Evolutionary conservation across 2,329 filamentous ascomycete genomes (phyloP).

Genomic region (Penicillium sp.): DNA sequence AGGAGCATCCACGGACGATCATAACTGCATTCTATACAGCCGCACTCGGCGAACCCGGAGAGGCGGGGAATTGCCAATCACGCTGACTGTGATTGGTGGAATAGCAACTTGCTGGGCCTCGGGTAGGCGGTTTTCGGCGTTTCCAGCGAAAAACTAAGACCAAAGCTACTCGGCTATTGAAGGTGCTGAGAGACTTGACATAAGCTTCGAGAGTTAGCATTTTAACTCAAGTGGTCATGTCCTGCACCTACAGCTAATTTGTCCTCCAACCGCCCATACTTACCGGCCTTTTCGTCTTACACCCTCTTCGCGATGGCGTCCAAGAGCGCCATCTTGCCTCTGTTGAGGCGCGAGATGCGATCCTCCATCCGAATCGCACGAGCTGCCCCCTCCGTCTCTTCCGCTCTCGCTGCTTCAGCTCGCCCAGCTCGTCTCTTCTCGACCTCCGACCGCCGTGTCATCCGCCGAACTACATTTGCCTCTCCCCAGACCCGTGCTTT

Average conservation of each 20-base stretch:
- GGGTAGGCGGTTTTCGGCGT: conserved; percentile 28
- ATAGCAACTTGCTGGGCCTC: conserved; percentile 9
- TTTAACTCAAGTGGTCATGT: not conserved
- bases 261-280: not conserved
- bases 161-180: conserved; percentile 27
- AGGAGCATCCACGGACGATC: not conserved
- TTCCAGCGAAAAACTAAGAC: conserved; percentile 11
- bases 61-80: conserved; percentile 26
- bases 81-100: conserved; percentile 27
- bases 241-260: not conserved
- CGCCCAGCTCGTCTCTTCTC: conserved; percentile 22
- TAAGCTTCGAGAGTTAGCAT: not conserved
- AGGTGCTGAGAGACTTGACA: conserved; percentile 1
- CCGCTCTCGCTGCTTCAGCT: conserved; percentile 19
- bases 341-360: conserved; percentile 43
- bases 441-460: conserved; percentile 16
- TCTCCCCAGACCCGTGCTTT: conserved; percentile 43
- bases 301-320: conserved; percentile 38
- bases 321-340: conserved; percentile 41
- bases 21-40: not conserved
- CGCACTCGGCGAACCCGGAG: conserved; percentile 11
- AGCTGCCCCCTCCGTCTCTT: conserved; percentile 23
- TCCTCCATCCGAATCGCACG: conserved; percentile 32
- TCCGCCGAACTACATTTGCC: conserved; percentile 23
- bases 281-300: not conserved